phyloP scores from a whole-genome alignment of 2,329 filamentous ascomycete species.

The Ilyonectria robusta region DNA sequence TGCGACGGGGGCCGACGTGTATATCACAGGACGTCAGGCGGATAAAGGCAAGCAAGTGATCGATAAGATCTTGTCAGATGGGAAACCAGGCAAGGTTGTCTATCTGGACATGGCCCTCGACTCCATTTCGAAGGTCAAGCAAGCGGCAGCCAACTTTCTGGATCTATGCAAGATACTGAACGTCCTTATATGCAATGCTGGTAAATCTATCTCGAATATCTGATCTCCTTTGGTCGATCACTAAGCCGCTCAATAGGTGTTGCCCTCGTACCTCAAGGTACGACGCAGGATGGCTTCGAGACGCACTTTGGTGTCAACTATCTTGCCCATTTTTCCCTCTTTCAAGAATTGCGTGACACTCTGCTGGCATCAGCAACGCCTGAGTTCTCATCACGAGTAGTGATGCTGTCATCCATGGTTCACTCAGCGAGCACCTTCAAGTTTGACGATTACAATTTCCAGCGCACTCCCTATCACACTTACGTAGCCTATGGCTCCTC shows the following conservation, averaged over 20 bases:
- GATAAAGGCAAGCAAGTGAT: neutral
- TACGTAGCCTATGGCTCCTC: conserved; percentile 17
- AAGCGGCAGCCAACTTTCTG: conserved; percentile 15
- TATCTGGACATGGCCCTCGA: conserved; percentile 27
- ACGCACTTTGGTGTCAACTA: conserved; percentile 37
- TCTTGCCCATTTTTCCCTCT: conserved; percentile 34
- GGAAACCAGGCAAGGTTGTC: conserved; percentile 15
- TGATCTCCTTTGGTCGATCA: no score
- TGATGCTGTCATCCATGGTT: neutral
- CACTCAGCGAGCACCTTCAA: neutral
- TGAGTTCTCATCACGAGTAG: conserved; percentile 12
- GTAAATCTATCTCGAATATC: no score
- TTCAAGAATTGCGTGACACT: conserved; percentile 10
- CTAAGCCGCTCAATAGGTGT: no score
- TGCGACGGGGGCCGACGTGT: neutral
- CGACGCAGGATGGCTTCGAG: conserved; percentile 34
- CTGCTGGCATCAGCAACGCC: neutral
- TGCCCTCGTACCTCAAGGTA: conserved; percentile 16
- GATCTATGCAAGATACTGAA: no score
- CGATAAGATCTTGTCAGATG: neutral
- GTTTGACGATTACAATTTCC: neutral
- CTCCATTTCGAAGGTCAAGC: conserved; percentile 42
- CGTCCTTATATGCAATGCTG: no score
- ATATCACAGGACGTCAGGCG: neutral
- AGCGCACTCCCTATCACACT: conserved; percentile 37